phyloP scores from a whole-genome alignment of 108 stramenopile genomes.

The Seminavis robusta region DNA sequence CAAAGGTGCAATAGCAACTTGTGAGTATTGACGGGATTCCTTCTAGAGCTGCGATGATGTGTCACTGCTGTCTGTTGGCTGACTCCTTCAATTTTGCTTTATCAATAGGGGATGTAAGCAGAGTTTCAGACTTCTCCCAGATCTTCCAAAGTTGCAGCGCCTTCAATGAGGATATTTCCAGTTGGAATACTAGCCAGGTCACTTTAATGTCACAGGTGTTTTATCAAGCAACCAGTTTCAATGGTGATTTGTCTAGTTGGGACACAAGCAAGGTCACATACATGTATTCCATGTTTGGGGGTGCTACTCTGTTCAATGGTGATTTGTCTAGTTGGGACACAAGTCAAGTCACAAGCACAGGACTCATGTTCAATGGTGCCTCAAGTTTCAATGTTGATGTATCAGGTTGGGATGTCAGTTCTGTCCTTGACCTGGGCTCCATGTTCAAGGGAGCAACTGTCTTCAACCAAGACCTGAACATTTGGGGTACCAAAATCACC shows the following conservation, averaged over 20 bases:
- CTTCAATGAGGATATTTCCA: constrained; percentile 19
- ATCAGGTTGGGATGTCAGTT: constrained; percentile 4
- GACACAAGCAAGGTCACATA: not conserved
- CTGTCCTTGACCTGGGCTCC: not conserved
- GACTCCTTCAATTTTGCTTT: too few relatives aligned
- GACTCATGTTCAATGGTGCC: constrained; percentile 21
- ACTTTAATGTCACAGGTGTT: constrained; percentile 21
- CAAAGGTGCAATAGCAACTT: too few relatives aligned
- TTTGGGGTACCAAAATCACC: too few relatives aligned
- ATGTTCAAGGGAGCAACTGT: constrained; percentile 11
- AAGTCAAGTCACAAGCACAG: not conserved
- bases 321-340: constrained; percentile 1
- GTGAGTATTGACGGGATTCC: too few relatives aligned
- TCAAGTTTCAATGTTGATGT: constrained; percentile 14
- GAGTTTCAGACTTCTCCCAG: too few relatives aligned
- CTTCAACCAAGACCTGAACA: too few relatives aligned
- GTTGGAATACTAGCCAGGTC: constrained; percentile 25
- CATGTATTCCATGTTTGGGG: constrained; percentile 7
- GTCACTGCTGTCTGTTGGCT: too few relatives aligned
- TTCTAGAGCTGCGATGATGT: too few relatives aligned
- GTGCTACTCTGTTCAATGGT: constrained; percentile 9
- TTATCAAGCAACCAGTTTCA: constrained; percentile 4
- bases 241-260: constrained; percentile 9
- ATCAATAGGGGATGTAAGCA: too few relatives aligned
- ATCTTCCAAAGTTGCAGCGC: too few relatives aligned